Conservation (phyloP, 768 basidiomycete genomes). For the Lactarius sanguifluus region DNA sequence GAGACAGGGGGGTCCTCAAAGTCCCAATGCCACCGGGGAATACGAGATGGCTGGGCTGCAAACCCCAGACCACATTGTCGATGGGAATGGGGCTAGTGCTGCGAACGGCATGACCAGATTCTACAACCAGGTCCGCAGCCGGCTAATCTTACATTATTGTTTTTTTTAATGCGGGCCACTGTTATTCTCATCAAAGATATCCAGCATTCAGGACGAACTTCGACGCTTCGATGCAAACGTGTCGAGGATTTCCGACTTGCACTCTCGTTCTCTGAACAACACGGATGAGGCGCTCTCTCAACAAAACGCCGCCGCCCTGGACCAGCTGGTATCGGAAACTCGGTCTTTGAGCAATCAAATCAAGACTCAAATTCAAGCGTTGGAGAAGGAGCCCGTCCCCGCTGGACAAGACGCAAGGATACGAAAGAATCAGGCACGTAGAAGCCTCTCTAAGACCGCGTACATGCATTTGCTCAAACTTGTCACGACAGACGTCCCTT, state of each 20-base stretch:
- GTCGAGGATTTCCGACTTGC: conserved; percentile 64
- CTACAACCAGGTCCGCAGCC: conserved; percentile 36
- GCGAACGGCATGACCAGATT: conserved; percentile 36
- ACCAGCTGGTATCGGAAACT: conserved; percentile 69
- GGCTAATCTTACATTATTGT: neutral
- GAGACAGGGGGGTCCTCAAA: conserved; percentile 34
- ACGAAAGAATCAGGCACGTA: conserved; percentile 70
- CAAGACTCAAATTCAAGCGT: conserved; percentile 68
- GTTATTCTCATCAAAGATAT: conserved; percentile 50
- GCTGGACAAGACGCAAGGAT: conserved; percentile 70
- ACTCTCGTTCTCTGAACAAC: conserved; percentile 72
- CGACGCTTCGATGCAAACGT: conserved; percentile 70
- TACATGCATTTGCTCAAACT: neutral
- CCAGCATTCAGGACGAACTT: conserved; percentile 70
- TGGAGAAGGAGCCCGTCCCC: conserved; percentile 64
- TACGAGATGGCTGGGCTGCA: conserved; percentile 37
- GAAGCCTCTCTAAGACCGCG: neutral
- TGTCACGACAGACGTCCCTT: conserved; percentile 25
- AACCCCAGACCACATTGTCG: conserved; percentile 28
- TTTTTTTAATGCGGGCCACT: neutral
- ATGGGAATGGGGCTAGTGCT: conserved; percentile 29
- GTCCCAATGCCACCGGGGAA: conserved; percentile 25
- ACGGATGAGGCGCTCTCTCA: conserved; percentile 68
- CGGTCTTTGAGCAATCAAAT: conserved; percentile 65
- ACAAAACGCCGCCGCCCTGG: conserved; percentile 60